Base-by-base conservation (phyloP, 768 basidiomycete species). In the Clitopilus passeckerianus region DNA sequence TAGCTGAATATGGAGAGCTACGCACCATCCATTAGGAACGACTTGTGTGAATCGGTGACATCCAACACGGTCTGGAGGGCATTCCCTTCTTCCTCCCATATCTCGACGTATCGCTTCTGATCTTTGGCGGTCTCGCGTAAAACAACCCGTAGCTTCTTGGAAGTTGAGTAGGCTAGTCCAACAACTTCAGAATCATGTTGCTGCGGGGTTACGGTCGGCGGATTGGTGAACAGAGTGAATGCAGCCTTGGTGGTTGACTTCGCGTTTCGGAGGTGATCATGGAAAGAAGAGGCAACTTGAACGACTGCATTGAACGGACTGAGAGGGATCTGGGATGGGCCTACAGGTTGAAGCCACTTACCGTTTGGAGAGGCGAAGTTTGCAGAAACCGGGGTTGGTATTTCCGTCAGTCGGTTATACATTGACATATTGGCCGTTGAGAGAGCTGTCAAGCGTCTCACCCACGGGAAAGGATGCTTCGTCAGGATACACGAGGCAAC, bases 21-120 rank as follows among this genome's bases (percentile, higher is more conserved):
- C 68, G 59, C 60, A 86, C 88, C 86, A 63, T 90, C 87, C 4
- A 80, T 72, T 63, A 86, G 86, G 62, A 87, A 89, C 9, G 77
- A 75, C 0, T 80, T 83, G 59, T 89, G 86, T 4, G 65, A 64
- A 24, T 83, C 78, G 0, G 85, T 82, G 16, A 89, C 86, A 34
- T 89, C 84, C 30, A 80, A 64, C 0, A 77, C 79, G 0, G 71
- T 74, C 54, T 81, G 77, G 1, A 86, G 67, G 8, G 20, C 22
- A n/a, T 50, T 50, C 20, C 68, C 62, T 27, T 76, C 72, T 0
- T 73, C 75, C 0, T 69, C 64, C 85, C 86, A 89, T 14, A 90
- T 70, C 67, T 90, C 88, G 0, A 89, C 77, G 56, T 75, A 81
- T 34, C 85, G 77, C 61, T 77, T 82, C 60, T 78, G 74, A 1